Percentiles rank a stretch among this genome's conserved stretches.
Evolutionary conservation across 345 rosid species (phyloP).

Genomic region (Arabidopsis suecica): DNA sequence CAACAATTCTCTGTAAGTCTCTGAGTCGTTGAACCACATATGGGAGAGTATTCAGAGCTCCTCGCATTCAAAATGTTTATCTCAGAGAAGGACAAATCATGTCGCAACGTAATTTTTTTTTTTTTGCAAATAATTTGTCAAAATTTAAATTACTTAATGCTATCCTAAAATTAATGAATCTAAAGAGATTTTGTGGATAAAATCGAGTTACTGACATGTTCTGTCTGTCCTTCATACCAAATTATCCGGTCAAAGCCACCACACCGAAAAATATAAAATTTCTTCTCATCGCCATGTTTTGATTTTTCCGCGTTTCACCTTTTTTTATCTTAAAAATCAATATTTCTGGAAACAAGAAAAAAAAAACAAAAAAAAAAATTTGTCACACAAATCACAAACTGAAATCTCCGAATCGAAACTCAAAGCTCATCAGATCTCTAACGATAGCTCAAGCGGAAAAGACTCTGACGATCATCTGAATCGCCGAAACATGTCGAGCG

Average conservation of each 20-base stretch:
- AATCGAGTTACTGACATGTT: background rate
- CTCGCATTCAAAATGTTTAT: too few relatives aligned
- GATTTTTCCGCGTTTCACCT: conserved; percentile 1
- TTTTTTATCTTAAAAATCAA: background rate
- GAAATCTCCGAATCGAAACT: conserved; percentile 17
- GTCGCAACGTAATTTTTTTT: too few relatives aligned
- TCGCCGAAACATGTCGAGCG: conserved; percentile 71
- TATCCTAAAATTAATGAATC: too few relatives aligned
- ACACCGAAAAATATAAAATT: background rate
- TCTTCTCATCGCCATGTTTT: background rate
- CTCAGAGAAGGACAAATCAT: too few relatives aligned
- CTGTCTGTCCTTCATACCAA: background rate
- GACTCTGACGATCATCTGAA: conserved; percentile 15
- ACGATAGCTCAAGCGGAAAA: conserved; percentile 18
- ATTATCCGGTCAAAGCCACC: background rate
- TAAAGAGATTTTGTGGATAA: too few relatives aligned
- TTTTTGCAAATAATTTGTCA: too few relatives aligned
- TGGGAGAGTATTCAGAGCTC: too few relatives aligned
- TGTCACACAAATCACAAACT: conserved; percentile 26
- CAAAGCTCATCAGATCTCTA: conserved; percentile 43
- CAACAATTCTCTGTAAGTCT: too few relatives aligned
- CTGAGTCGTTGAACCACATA: too few relatives aligned
- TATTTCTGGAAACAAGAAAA: background rate
- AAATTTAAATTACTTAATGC: too few relatives aligned
- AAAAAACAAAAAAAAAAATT: background rate